These are phyloP conservation scores for Osmanthus fragrans DNA, from an alignment of 257 asterid genomes.

Conservation along the genomic window DNA sequence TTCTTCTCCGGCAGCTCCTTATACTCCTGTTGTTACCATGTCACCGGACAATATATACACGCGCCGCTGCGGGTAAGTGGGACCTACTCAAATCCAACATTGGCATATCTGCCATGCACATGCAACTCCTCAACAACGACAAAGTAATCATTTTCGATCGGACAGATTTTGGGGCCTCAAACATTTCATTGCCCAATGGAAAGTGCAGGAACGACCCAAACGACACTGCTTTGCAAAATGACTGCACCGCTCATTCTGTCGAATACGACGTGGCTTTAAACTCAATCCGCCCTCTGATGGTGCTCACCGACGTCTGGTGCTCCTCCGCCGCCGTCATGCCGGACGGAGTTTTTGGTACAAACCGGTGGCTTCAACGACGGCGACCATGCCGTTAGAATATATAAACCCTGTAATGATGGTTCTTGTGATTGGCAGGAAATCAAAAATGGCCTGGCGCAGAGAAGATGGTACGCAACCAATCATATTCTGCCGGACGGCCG, in stretches of 20 bases:
- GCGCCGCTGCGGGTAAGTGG: slow-evolving; percentile 26
- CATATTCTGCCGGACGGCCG: slow-evolving; percentile 35
- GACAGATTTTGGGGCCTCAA: slow-evolving; percentile 29
- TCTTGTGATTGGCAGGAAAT: slow-evolving; percentile 33
- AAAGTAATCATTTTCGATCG: slow-evolving; percentile 29
- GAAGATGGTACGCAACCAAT: slow-evolving; percentile 37
- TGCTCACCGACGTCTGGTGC: slow-evolving; percentile 33
- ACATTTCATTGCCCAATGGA: slow-evolving; percentile 28
- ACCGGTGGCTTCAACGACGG: slow-evolving; percentile 36
- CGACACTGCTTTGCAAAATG: not conserved
- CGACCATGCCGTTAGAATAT: slow-evolving; percentile 15
- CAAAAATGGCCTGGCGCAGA: slow-evolving; percentile 8
- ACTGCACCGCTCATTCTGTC: slow-evolving; percentile 35
- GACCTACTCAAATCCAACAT: slow-evolving; percentile 12
- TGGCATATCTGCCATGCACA: slow-evolving; percentile 41
- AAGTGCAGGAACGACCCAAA: slow-evolving; percentile 20
- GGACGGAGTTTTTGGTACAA: slow-evolving; percentile 21
- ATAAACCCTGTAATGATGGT: slow-evolving; percentile 2
- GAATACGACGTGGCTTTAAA: slow-evolving; percentile 29
- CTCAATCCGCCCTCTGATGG: slow-evolving; percentile 29
- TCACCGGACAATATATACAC: not conserved
- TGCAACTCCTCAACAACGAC: slow-evolving; percentile 35
- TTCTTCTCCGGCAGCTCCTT: not conserved
- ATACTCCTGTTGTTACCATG: not conserved
- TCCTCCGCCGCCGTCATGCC: slow-evolving; percentile 30